A percentile compares a stretch with the other conserved stretches of the same genome.
Conservation (phyloP, 73 alveolate species). For the Diophrys appendiculata region DNA sequence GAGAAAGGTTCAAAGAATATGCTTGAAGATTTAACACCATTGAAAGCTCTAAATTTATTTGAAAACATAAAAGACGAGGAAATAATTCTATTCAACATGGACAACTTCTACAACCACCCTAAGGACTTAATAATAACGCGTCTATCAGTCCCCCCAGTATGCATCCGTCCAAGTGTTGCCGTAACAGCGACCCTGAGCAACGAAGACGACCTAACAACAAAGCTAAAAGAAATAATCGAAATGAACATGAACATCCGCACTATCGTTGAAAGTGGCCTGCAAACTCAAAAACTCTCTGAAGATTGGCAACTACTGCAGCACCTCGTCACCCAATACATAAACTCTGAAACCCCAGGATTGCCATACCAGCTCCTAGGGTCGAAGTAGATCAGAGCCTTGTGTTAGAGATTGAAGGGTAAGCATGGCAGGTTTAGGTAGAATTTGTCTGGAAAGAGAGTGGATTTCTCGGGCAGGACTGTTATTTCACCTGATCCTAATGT, state of each 20-base stretch:
- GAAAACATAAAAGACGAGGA: slow-evolving; percentile 81
- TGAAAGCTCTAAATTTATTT: slow-evolving; percentile 69
- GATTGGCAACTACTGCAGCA: slow-evolving; percentile 78
- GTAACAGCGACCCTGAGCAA: slow-evolving; percentile 67
- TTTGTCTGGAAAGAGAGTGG: slow-evolving; percentile 99
- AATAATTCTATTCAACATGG: slow-evolving; percentile 79
- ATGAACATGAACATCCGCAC: slow-evolving; percentile 57
- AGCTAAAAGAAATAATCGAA: slow-evolving; percentile 76
- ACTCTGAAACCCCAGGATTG: slow-evolving; percentile 87
- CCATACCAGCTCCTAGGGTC: slow-evolving; percentile 77
- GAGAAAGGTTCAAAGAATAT: slow-evolving; percentile 48
- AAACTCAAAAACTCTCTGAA: slow-evolving; percentile 66
- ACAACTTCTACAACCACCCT: slow-evolving; percentile 72
- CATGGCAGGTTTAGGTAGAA: slow-evolving; percentile 98
- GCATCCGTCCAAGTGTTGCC: slow-evolving; percentile 87
- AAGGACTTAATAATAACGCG: slow-evolving; percentile 73
- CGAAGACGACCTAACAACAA: slow-evolving; percentile 95
- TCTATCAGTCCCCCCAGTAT: slow-evolving; percentile 92
- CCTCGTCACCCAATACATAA: slow-evolving; percentile 80
- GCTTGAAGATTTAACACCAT: slow-evolving; percentile 67
- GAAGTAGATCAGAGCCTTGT: slow-evolving; percentile 88
- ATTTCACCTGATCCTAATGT: slow-evolving; percentile 99
- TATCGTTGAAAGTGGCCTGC: slow-evolving; percentile 67
- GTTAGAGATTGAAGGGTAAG: slow-evolving; percentile 98
- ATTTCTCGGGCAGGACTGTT: slow-evolving; percentile 99